Evolutionary conservation across 2,329 filamentous ascomycete genomes (phyloP).

Genomic region (Botrytis deweyae): DNA sequence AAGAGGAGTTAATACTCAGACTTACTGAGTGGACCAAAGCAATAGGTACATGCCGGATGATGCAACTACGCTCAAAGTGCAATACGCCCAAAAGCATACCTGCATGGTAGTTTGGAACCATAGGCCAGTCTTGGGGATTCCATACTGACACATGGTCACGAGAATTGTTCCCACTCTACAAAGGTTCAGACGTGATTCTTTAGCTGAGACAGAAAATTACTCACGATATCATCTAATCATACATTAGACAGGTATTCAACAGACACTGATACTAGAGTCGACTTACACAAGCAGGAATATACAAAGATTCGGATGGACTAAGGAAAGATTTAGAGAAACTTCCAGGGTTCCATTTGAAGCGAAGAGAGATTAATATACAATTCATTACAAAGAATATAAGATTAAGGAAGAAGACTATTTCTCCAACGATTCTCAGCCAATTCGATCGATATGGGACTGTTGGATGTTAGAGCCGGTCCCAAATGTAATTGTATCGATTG

Average conservation of each 20-base stretch:
- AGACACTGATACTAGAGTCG: neutral
- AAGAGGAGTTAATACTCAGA: constrained; percentile 27
- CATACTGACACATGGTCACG: constrained; percentile 78
- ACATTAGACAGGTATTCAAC: constrained; percentile 28
- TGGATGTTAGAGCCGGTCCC: constrained; percentile 24
- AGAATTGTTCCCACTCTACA: constrained; percentile 70
- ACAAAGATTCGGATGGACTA: constrained; percentile 76
- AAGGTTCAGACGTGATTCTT: neutral
- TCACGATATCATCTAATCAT: constrained; percentile 46
- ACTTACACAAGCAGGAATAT: constrained; percentile 66
- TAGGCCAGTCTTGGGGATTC: constrained; percentile 56
- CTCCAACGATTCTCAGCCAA: constrained; percentile 59
- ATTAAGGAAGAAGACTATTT: constrained; percentile 63
- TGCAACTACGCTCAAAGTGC: constrained; percentile 62
- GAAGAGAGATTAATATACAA: constrained; percentile 61
- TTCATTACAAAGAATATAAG: constrained; percentile 62
- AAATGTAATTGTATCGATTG: neutral
- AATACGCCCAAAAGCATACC: constrained; percentile 73
- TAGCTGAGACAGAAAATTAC: constrained; percentile 23
- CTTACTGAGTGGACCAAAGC: constrained; percentile 62
- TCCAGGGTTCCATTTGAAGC: constrained; percentile 68
- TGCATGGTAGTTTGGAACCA: constrained; percentile 64
- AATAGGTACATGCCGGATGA: constrained; percentile 73
- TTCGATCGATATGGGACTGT: constrained; percentile 53
- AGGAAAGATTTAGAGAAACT: constrained; percentile 70